Evolutionary conservation across 495 filamentous ascomycete species (phyloP), one percentile per base, ranked within the genome.

Genomic region (Penicillium cataractarum): DNA sequence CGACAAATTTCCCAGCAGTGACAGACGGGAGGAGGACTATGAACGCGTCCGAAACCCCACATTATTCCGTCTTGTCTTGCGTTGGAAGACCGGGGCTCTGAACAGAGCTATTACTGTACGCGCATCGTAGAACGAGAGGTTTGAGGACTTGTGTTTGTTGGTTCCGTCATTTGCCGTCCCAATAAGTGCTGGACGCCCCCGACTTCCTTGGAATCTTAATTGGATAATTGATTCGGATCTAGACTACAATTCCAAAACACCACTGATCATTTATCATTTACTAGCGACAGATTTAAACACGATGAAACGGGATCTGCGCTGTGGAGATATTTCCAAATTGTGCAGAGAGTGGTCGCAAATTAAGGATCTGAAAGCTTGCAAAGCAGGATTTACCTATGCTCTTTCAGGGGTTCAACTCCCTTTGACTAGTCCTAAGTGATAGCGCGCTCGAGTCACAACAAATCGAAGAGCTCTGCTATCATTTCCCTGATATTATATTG

Each of bases 221-320:
- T 5, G 10, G 7, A 29, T 13, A 31, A 15, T 12, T 52, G 9
- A 13, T 8, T 55, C 22, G 51, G 29, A 46, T 7, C 10, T 32
- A n/a, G 17, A 57, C 17, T 27, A 8, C 40, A 33, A 9, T 13
- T n/a, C 24, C 6, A 27, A 50, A 50, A n/a, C 29, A 50, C 24
- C 46, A 50, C 46, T 2, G 12, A 50, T 29, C 12, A 29, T 50
- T 2, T 26, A 50, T 29, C 12, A 29, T 50, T 50, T 50, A 17
- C 46, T 24, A 29, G 46, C 13, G 46, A 50, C 46, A 27, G 22
- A 26, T 50, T 50, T 24, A 50, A 6, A 17, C 10, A 4, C 55
- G 29, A 17, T 58, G 61, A 64, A 64, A 61, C 49, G 24, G 17
- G 51, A 60, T 64, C 49, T 19, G 26, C 24, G 37, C 6, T 52